Percentiles rank a stretch among this genome's conserved stretches.
phyloP scores from a whole-genome alignment of 2,329 filamentous ascomycete species.

The Immersiporthe knoxdaviesiana region DNA sequence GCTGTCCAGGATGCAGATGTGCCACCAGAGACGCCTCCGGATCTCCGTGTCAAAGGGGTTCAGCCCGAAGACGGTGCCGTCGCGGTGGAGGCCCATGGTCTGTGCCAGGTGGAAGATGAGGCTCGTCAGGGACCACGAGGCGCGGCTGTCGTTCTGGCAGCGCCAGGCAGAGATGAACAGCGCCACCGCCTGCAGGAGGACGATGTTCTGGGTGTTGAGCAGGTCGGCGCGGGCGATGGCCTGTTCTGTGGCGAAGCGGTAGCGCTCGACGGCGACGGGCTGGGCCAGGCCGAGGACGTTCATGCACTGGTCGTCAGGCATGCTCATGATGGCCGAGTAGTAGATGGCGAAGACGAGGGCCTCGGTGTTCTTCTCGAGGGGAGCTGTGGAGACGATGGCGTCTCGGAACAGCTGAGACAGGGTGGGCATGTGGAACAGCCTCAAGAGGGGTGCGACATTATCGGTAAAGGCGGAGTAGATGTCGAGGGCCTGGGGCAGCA shows the following conservation, averaged over 20 bases:
- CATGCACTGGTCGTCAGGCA: slow-evolving; percentile 53
- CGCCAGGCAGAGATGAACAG: slow-evolving; percentile 56
- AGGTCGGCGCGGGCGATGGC: slow-evolving; percentile 62
- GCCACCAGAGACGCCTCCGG: slow-evolving; percentile 62
- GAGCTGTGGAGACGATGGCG: slow-evolving; percentile 30
- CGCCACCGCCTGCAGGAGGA: slow-evolving; percentile 60
- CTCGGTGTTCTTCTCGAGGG: slow-evolving; percentile 31
- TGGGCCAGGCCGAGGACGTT: slow-evolving; percentile 17
- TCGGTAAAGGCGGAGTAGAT: slow-evolving; percentile 35
- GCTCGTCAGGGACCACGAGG: slow-evolving; percentile 64
- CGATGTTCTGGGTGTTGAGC: slow-evolving; percentile 56
- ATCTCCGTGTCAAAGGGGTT: slow-evolving; percentile 62
- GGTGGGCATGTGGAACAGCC: slow-evolving; percentile 39
- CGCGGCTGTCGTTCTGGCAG: slow-evolving; percentile 48
- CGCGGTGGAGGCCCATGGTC: slow-evolving; percentile 54
- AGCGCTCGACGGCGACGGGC: slow-evolving; percentile 33
- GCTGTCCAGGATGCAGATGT: slow-evolving; percentile 58
- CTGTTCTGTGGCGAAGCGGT: slow-evolving; percentile 53
- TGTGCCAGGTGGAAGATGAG: slow-evolving; percentile 56
- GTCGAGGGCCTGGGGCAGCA: slow-evolving; percentile 32
- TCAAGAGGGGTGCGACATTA: slow-evolving; percentile 35
- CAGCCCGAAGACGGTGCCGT: slow-evolving; percentile 50
- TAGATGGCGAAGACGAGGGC: slow-evolving; percentile 54
- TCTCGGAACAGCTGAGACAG: slow-evolving; percentile 35
- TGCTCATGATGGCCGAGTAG: slow-evolving; percentile 55